Percentiles rank a stretch among this genome's conserved stretches.
Conservation (phyloP, 768 basidiomycete species). For the Daedalea quercina region DNA sequence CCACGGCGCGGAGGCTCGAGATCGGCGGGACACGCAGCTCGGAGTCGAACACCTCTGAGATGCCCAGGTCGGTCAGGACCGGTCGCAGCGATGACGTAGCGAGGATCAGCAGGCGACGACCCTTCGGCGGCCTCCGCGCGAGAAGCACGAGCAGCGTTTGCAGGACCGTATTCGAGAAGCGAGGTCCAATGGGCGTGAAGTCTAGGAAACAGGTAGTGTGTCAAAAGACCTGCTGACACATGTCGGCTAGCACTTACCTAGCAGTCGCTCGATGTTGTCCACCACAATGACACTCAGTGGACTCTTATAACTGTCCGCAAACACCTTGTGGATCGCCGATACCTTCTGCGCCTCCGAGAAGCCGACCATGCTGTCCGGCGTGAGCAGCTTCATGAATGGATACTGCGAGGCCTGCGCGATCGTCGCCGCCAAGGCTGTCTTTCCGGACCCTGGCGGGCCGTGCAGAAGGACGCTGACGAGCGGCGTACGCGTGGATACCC, state of each 20-base stretch:
- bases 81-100: slow-evolving; percentile 87
- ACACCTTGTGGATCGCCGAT: slow-evolving; percentile 83
- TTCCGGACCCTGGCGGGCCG: slow-evolving; percentile 87
- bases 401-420: slow-evolving; percentile 92
- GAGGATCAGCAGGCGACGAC: slow-evolving; percentile 84
- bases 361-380: slow-evolving; percentile 96
- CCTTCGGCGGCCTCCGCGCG: slow-evolving; percentile 88
- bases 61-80: slow-evolving; percentile 82
- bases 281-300: slow-evolving; percentile 94
- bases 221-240: not conserved
- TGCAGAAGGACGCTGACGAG: slow-evolving; percentile 87
- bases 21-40: slow-evolving; percentile 83
- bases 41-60: slow-evolving; percentile 85
- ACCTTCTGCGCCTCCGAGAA: slow-evolving; percentile 92
- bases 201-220: slow-evolving; percentile 42
- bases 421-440: slow-evolving; percentile 90
- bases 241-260: slow-evolving; percentile 50
- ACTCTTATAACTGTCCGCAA: slow-evolving; percentile 95
- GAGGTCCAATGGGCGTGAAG: slow-evolving; percentile 94
- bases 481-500: slow-evolving; percentile 82
- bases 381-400: slow-evolving; percentile 97
- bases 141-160: slow-evolving; percentile 88
- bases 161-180: slow-evolving; percentile 91
- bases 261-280: slow-evolving; percentile 87
- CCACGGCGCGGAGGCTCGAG: slow-evolving; percentile 61